Evolutionary conservation across 2,329 filamentous ascomycete species (phyloP).

Genomic region (Venturia pyrina): DNA sequence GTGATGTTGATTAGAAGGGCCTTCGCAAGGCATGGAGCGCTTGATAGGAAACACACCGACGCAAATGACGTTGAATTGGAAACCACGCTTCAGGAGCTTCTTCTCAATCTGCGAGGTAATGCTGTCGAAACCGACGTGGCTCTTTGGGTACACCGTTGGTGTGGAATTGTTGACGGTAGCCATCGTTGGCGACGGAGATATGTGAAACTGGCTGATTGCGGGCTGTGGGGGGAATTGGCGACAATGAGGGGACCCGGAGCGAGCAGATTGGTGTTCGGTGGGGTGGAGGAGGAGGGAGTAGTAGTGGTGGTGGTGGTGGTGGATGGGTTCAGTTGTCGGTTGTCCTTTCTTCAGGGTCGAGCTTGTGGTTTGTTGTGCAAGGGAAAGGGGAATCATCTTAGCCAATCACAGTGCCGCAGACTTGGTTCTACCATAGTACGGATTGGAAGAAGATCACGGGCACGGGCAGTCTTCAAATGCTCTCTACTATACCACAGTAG

Average conservation of each 20-base stretch:
- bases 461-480: too few relatives aligned
- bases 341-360: not conserved
- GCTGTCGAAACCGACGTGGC: constrained; percentile 98
- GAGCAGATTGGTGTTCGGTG: constrained; percentile 15
- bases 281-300: not conserved
- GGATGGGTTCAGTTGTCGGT: not conserved
- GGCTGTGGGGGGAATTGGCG: not conserved
- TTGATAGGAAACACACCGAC: constrained; percentile 61
- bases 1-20: constrained; percentile 24
- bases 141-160: constrained; percentile 68
- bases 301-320: not conserved
- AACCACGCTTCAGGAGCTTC: constrained; percentile 98
- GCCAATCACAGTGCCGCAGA: not conserved
- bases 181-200: constrained; percentile 36
- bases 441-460: too few relatives aligned
- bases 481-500: not conserved
- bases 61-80: constrained; percentile 99
- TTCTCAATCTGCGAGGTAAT: constrained; percentile 99
- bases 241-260: constrained; percentile 17
- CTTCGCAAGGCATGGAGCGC: not conserved
- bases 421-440: too few relatives aligned
- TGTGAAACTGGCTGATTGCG: not conserved
- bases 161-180: constrained; percentile 54
- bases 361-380: not conserved
- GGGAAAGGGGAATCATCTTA: not conserved